phyloP scores from a whole-genome alignment of 371 early-diverging fungal genomes.

The Mucor sp. region DNA sequence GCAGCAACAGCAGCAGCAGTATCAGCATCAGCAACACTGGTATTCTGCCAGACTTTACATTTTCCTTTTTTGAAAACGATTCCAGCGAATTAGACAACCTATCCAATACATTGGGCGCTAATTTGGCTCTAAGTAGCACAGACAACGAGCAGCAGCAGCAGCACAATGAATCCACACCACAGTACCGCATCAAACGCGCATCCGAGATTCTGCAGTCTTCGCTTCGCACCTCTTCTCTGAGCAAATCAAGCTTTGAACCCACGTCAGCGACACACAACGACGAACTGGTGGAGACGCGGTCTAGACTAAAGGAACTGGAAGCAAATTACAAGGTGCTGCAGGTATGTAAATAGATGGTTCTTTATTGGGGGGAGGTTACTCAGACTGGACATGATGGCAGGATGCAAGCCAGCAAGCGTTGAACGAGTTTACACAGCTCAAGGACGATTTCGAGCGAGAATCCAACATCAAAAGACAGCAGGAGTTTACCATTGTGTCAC shows the following conservation, averaged over 20 bases:
- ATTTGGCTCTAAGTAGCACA: background rate
- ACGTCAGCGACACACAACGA: slow-evolving; percentile 12
- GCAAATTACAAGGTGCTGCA: slow-evolving; percentile 17
- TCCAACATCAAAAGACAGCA: slow-evolving; percentile 9
- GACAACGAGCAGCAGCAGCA: too few relatives aligned
- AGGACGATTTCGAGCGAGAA: slow-evolving; percentile 19
- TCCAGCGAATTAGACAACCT: slow-evolving; percentile 23
- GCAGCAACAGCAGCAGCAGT: slow-evolving; percentile 2
- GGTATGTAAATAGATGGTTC: background rate
- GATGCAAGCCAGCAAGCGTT: slow-evolving; percentile 31
- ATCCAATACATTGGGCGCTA: slow-evolving; percentile 22
- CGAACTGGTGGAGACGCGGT: slow-evolving; percentile 14
- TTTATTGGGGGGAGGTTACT: background rate
- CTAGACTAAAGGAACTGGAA: slow-evolving; percentile 26
- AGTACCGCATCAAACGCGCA: slow-evolving; percentile 15
- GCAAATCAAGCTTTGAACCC: background rate
- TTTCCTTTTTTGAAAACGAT: slow-evolving; percentile 22
- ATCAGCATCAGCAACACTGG: slow-evolving; percentile 6
- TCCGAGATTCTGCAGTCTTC: slow-evolving; percentile 25
- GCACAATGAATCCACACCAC: slow-evolving; percentile 1
- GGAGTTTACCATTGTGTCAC: slow-evolving; percentile 15
- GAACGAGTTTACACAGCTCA: slow-evolving; percentile 26
- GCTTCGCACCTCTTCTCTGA: slow-evolving; percentile 13
- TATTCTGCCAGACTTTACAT: slow-evolving; percentile 16
- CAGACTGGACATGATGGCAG: background rate